Base-by-base conservation (phyloP, 257 asterid genomes). In the Solanum tacnaense region DNA sequence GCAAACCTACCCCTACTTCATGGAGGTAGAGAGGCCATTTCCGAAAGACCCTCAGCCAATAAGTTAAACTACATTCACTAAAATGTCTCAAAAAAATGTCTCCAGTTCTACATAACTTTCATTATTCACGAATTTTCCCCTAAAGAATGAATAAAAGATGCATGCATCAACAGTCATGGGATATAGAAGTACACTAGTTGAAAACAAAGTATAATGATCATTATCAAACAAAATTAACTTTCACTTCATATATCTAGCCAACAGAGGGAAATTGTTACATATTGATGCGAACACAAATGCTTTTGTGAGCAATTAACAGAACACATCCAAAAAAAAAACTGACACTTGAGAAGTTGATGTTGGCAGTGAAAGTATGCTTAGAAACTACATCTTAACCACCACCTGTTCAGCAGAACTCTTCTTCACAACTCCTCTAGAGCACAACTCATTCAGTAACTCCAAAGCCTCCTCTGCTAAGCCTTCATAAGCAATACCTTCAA, bases 401-500 rank as follows among this genome's bases (percentile, higher is more conserved):
- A 85, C 79, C 90, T 92, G 94, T 67, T 95, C 93, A 74, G 95
- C 96, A 32, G 93, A 93, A 88, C 93, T 93, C 91, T 89, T 92
- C 90, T 88, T 93, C 88, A 96, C 94, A 13, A 92, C 94, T 83
- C 99, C 99, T 68, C 92, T 88, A 34, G 90, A 85, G 88, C 98
- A 94, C 79, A 96, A 90, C 91, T 94, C 96, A 38, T 92, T 90
- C 92, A 94, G 84, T 88, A 96, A 92, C 86, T 91, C 95, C 88
- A 94, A 83, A 86, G 99, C 98, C 91, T 95, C 98, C 46, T 92
- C 83, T 2, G 94, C 91, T 49, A 91, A 91, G 16, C 98, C 99
- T 90, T 96, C 97, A 67, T 91, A 86, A 49, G 96, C 96, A 16
- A 95, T 86, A 46, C 99, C 98, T 91, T 95, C 96, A 32, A 95